Base-by-base conservation (phyloP, 352 stramenopile species). In the Pythium folliculosum region DNA sequence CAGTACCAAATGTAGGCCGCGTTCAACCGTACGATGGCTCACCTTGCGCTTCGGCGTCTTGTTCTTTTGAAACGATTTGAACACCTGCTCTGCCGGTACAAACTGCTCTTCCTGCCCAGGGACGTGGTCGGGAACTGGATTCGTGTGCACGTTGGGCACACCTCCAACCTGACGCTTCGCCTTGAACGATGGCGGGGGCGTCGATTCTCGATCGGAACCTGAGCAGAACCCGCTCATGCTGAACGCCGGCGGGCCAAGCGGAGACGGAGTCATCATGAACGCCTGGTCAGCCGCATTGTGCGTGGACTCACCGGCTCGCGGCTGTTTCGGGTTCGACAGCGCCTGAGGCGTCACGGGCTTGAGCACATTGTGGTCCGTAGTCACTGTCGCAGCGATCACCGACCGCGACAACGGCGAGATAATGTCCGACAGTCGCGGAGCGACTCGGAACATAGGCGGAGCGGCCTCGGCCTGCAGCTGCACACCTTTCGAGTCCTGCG, bases 351-450 rank as follows among this genome's bases (percentile, higher is more conserved):
- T 71, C 21, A 71, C 65, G 5, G 65, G 52, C 25, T 45, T 71
- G 19, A 71, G 35, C 6, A 71, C 65, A 19, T 71, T 71, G 25
- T 67, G 44, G 47, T 71, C 65, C 16, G 35, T 45, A 9, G 65
- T 57, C 40, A 43, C 44, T 2, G 55, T 17, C 17, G 51, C 12
- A 5, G 50, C 57, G 16, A 65, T 52, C 16, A 55, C 27, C 3
- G 58, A 71, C 13, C 58, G 57, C 3, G 65, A 65, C 5, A 71
- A 27, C 22, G 65, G 65, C 10, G 58, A 49, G 12, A 71, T 67
- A 37, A 71, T 71, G 19, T 71, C 65, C 9, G 65, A 71, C 0
- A 71, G 47, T 7, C 65, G 65, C 4, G 65, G 65, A 10, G 58
- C 58, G 10, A 71, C 54, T 17, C 44, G 45, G 32, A 71, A 71